Percentiles rank a stretch among this genome's conserved stretches.
These are phyloP conservation scores for Kwoniella botswanensis DNA, from an alignment of 768 basidiomycete species.

Conservation along the genomic window DNA sequence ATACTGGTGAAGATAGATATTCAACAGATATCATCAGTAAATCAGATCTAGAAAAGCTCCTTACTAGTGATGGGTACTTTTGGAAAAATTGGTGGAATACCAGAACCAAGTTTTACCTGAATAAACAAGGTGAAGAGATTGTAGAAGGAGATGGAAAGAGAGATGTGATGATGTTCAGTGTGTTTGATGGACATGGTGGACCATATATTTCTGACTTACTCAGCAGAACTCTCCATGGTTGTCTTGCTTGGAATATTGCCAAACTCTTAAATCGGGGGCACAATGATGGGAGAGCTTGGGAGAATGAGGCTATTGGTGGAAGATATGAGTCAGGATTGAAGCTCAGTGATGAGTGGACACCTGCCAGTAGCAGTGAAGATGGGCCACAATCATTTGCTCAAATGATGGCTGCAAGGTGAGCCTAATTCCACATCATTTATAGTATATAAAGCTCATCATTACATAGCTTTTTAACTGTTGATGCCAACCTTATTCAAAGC, in stretches of 20 bases:
- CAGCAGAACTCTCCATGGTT: conserved; percentile 78
- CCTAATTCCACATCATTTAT: neutral
- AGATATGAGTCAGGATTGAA: neutral
- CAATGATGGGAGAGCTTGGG: neutral
- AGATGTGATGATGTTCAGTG: conserved; percentile 78
- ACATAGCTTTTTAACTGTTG: conserved; percentile 74
- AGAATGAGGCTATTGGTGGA: neutral
- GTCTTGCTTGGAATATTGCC: conserved; percentile 73
- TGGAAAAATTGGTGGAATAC: conserved; percentile 13
- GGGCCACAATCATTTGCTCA: neutral
- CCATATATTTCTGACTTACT: conserved; percentile 78
- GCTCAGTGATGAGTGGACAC: neutral
- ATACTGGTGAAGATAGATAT: conserved; percentile 8
- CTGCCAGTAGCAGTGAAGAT: neutral
- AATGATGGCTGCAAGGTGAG: conserved; percentile 8
- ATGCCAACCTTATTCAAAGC: conserved; percentile 74
- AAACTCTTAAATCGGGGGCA: neutral
- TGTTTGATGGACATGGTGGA: conserved; percentile 75
- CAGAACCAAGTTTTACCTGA: conserved; percentile 3
- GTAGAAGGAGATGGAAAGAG: neutral
- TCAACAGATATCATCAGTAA: neutral
- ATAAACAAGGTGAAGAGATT: conserved; percentile 1
- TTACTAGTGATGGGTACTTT: neutral
- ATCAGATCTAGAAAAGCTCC: neutral
- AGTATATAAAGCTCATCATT: no score